These are phyloP conservation scores for Penicillium paradoxum DNA, from an alignment of 495 filamentous ascomycete genomes.

Conservation along the genomic window DNA sequence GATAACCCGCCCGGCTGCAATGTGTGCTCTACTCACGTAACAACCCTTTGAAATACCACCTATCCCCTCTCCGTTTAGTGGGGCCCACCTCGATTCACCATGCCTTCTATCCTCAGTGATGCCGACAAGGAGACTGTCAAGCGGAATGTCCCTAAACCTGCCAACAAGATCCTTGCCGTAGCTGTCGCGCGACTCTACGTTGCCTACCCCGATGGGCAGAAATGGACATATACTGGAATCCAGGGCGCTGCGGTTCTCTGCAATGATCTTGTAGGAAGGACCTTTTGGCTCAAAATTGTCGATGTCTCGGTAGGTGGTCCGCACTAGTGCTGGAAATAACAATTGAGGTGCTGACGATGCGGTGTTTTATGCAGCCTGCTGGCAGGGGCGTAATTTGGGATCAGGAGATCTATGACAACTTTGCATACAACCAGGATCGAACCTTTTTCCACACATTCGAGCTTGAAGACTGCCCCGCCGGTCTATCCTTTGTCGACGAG, in stretches of 20 bases:
- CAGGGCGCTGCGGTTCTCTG: slow-evolving; percentile 91
- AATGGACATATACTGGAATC: slow-evolving; percentile 92
- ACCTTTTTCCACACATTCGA: slow-evolving; percentile 98
- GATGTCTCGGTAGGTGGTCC: slow-evolving; percentile 76
- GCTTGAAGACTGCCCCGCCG: slow-evolving; percentile 83
- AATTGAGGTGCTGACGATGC: slow-evolving; percentile 14
- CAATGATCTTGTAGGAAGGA: slow-evolving; percentile 90
- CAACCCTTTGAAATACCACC: slow-evolving; percentile 5
- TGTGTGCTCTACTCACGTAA: slow-evolving; percentile 26
- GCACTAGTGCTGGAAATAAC: background rate
- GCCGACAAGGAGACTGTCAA: slow-evolving; percentile 92
- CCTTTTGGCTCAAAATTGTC: slow-evolving; percentile 95
- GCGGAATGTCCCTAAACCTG: slow-evolving; percentile 79
- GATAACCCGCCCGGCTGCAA: slow-evolving; percentile 25
- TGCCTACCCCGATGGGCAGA: slow-evolving; percentile 76
- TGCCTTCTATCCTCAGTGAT: slow-evolving; percentile 86
- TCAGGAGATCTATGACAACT: slow-evolving; percentile 93
- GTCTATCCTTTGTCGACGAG: slow-evolving; percentile 87
- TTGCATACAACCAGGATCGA: slow-evolving; percentile 90
- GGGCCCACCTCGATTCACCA: slow-evolving; percentile 33
- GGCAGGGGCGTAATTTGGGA: slow-evolving; percentile 95
- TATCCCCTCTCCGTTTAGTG: slow-evolving; percentile 1
- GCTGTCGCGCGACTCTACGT: slow-evolving; percentile 93
- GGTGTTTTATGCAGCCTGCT: slow-evolving; percentile 50
- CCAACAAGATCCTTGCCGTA: slow-evolving; percentile 93